Evolutionary conservation across 2,329 filamentous ascomycete genomes (phyloP).

Genomic region (Pochonia chlamydosporia): DNA sequence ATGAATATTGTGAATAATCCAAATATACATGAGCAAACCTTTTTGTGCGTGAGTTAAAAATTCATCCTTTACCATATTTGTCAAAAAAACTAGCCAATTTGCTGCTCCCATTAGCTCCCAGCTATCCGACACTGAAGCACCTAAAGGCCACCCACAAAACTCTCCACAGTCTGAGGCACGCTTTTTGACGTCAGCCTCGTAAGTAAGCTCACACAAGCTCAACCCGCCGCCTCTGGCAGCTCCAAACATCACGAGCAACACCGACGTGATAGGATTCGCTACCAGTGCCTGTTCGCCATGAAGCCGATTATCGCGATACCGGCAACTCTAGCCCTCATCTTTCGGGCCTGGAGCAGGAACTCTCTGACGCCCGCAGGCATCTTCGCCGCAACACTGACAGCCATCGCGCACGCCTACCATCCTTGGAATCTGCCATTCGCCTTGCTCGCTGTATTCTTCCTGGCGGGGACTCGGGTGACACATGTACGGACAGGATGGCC

Average conservation of each 20-base stretch:
- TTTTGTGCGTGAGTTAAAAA: too few species aligned
- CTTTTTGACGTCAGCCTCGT: neutral
- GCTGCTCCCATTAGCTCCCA: too few species aligned
- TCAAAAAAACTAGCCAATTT: too few species aligned
- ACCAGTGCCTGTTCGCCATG: constrained; percentile 34
- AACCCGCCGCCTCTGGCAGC: neutral
- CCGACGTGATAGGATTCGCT: neutral
- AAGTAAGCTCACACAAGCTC: neutral
- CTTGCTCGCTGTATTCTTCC: constrained; percentile 77
- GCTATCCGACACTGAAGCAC: too few species aligned
- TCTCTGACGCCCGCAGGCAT: constrained; percentile 77
- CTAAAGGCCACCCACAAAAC: too few species aligned
- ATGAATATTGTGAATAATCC: too few species aligned
- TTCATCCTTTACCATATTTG: too few species aligned
- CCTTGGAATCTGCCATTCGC: constrained; percentile 91
- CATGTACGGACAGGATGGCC: constrained; percentile 48
- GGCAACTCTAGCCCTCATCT: constrained; percentile 54
- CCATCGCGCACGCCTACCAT: constrained; percentile 77
- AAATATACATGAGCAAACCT: too few species aligned
- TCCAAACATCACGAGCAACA: neutral
- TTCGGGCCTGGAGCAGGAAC: constrained; percentile 64
- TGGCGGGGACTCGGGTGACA: constrained; percentile 76
- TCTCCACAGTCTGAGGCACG: too few species aligned
- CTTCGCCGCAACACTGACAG: constrained; percentile 65
- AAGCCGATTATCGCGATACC: constrained; percentile 52